These are phyloP conservation scores for Candida caryicola DNA, from an alignment of 805 yeast species.

Conservation along the genomic window DNA sequence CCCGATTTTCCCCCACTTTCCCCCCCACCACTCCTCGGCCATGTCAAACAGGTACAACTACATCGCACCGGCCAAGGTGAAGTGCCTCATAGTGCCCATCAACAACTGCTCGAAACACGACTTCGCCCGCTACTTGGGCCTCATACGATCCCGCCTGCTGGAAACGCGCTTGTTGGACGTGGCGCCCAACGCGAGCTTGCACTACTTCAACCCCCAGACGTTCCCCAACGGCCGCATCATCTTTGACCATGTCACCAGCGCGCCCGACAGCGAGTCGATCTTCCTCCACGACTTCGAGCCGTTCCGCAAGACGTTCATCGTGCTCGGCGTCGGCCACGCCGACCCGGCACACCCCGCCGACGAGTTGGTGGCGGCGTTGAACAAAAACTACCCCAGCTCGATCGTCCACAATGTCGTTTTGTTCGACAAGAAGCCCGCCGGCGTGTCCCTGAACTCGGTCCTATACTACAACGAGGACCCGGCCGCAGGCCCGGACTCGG, in stretches of 20 bases:
- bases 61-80: slow-evolving; percentile 64
- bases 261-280: slow-evolving; percentile 53
- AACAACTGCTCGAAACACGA: slow-evolving; percentile 44
- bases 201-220: slow-evolving; percentile 75
- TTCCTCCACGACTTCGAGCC: slow-evolving; percentile 89
- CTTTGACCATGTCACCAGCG: slow-evolving; percentile 50
- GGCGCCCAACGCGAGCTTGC: slow-evolving; percentile 50
- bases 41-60: slow-evolving; percentile 35
- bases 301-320: slow-evolving; percentile 70
- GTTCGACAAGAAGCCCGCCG: too few species aligned
- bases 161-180: slow-evolving; percentile 77
- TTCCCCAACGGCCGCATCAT: slow-evolving; percentile 75
- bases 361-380: slow-evolving; percentile 38
- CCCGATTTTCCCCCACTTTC: background rate
- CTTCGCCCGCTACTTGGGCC: slow-evolving; percentile 42
- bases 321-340: slow-evolving; percentile 45
- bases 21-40: background rate
- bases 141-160: slow-evolving; percentile 42
- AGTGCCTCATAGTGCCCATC: slow-evolving; percentile 66
- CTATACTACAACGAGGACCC: too few species aligned
- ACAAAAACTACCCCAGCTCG: slow-evolving; percentile 47
- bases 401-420: slow-evolving; percentile 54
- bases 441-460: too few species aligned
- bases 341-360: slow-evolving; percentile 8
- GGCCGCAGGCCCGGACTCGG: slow-evolving; percentile 19